Evolutionary conservation across 768 basidiomycete genomes (phyloP), one percentile per base, ranked within the genome.

Genomic region (Rhizopogon vesiculosus): DNA sequence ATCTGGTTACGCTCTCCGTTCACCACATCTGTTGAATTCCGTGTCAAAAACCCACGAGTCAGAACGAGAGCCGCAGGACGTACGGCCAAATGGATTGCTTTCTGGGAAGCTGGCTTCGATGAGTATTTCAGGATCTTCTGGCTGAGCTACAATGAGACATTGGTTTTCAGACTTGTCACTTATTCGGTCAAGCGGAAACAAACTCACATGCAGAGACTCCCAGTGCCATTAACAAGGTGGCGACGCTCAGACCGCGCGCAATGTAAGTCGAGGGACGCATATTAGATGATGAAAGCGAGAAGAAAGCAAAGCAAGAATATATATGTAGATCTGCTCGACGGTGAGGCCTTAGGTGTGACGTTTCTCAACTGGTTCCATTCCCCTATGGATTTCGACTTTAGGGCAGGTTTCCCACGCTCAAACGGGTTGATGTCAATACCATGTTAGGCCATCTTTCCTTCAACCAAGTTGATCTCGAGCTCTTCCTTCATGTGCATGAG

Each of bases 1-100:
- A 93, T 72, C 33, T 78, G 72, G 66, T 91, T 93, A 65, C 79
- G 83, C 75, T 91, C 88, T 56, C 91, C 91, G 62, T 93, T 93
- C 33, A 92, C 84, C 48, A 93, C 74, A 56, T 91, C 91, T 93
- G 63, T n/a, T 59, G 31, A 55, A 33, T 7, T 12, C 16, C 51
- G 53, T 33, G 39, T 56, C 54, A 41, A 22, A 25, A 33, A 8
- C 10, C 38, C 9, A 28, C 29, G 10, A 29, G 7, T 42, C 25
- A 22, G 40, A 22, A 9, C 3, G n/a, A 49, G 10, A 15, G 18
- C 18, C 33, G 41, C 19, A 56, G 51, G 49, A 80, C 89, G 60
- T 69, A 91, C 90, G 87, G 62, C 84, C 86, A 62, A 91, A 90
- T 1, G 83, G 78, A 64, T 92, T 91, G 48, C 76, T 75, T 60